These are phyloP conservation scores for Zopfochytrium polystomum DNA, from an alignment of 371 early-diverging fungal genomes.

Conservation along the genomic window DNA sequence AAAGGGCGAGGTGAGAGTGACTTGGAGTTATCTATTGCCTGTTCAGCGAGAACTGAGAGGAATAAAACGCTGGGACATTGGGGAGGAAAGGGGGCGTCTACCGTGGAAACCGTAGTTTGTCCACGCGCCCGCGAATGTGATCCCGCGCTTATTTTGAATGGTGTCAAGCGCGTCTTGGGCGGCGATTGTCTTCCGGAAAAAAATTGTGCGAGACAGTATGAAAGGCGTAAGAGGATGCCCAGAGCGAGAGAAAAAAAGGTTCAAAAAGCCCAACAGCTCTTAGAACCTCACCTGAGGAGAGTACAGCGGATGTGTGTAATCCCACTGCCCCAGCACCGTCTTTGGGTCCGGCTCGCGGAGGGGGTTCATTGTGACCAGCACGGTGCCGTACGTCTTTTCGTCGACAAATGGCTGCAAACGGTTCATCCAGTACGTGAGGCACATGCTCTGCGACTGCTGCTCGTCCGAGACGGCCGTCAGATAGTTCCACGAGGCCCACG, in stretches of 20 bases:
- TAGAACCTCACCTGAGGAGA: slow-evolving; percentile 21
- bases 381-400: slow-evolving; percentile 41
- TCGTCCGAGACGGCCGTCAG: slow-evolving; percentile 35
- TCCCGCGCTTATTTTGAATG: slow-evolving; percentile 37
- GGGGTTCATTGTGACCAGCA: slow-evolving; percentile 63
- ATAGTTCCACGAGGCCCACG: slow-evolving; percentile 63
- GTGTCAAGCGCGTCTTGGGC: slow-evolving; percentile 42
- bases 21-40: no score
- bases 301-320: slow-evolving; percentile 56
- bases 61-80: no score
- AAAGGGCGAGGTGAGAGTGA: no score
- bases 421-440: slow-evolving; percentile 66
- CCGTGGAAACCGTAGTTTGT: slow-evolving; percentile 64
- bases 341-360: slow-evolving; percentile 42
- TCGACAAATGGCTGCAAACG: slow-evolving; percentile 52
- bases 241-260: no score
- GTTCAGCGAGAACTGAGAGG: no score
- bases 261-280: no score
- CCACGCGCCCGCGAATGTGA: slow-evolving; percentile 59
- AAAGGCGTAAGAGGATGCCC: no score
- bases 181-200: slow-evolving; percentile 26
- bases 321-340: slow-evolving; percentile 40
- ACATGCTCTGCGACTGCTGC: slow-evolving; percentile 30
- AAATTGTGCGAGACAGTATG: background rate
- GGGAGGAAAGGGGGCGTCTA: no score